phyloP scores from a whole-genome alignment of 176 grass and related monocot species.

The Saccharum officinarum region DNA sequence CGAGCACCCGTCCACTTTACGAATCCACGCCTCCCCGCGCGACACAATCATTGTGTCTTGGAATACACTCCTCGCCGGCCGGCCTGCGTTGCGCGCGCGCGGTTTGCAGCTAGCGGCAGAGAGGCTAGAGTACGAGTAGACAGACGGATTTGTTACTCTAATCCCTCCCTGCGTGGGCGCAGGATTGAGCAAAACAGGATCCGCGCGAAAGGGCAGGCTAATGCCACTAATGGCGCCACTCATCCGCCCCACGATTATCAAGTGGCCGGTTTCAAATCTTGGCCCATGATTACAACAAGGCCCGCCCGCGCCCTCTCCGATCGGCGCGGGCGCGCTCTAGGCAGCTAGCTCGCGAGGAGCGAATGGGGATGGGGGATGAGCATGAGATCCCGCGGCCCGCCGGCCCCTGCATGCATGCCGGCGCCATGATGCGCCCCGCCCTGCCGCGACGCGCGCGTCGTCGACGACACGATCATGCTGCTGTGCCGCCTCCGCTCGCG shows the following conservation, averaged over 20 bases:
- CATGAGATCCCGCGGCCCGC: constrained; percentile 33
- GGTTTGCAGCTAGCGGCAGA: neutral
- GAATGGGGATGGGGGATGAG: neutral
- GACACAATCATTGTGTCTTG: constrained; percentile 99
- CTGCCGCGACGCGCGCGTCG: constrained; percentile 34
- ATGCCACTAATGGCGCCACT: constrained; percentile 37
- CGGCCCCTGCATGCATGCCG: constrained; percentile 3
- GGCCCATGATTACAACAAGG: constrained; percentile 46
- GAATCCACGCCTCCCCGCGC: constrained; percentile 88
- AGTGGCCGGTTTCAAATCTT: constrained; percentile 41
- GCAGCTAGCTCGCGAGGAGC: neutral
- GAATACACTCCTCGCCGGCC: constrained; percentile 72
- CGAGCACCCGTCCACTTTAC: constrained; percentile 52
- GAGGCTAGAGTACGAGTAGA: neutral
- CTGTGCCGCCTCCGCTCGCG: neutral
- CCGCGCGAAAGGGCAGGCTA: constrained; percentile 21
- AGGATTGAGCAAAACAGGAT: constrained; percentile 44
- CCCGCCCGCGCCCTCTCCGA: neutral
- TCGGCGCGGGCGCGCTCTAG: neutral
- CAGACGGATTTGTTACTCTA: constrained; percentile 24
- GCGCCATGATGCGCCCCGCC: constrained; percentile 45
- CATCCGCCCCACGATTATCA: constrained; percentile 44
- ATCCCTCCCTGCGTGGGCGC: constrained; percentile 30
- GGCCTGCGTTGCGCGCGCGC: neutral
- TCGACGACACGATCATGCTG: constrained; percentile 62